Base-by-base conservation (phyloP, 345 rosid species). In the Abelmoschus esculentus region DNA sequence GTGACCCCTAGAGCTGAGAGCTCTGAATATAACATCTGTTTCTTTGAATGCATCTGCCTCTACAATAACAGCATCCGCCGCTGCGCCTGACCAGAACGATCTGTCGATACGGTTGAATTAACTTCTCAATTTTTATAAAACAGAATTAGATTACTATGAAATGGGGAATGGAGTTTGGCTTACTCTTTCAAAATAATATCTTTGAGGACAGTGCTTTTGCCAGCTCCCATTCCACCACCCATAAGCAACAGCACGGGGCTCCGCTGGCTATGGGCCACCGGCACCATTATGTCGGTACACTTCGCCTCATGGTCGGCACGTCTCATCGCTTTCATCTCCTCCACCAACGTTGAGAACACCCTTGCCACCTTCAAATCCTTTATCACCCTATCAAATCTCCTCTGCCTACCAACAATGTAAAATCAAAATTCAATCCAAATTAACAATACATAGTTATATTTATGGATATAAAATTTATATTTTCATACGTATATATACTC, bases 181-280 rank as follows among this genome's bases (percentile, higher is more conserved):
- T 84, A 93, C 98, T 88, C 96, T 77, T 85, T 83, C 70, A 83
- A 81, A 52, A 95, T 87, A 55, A 55, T 26, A 63, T 88, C 88
- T 80, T 90, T 88, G 73, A 95, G 98, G 76, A 90, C 93, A 34
- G 98, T 95, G 81, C 98, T 95, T 66, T 91, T 95, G 63, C 99
- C 99, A 8, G 93, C 97, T 0, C 99, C 99, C 96, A 91, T 91
- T 8, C 99, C 99, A 2, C 99, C 99, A 6, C 99, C 99, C 99
- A 95, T 90, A 61, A 95, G 79, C 61, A 95, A 86, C 69, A 95
- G 87, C 36, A 95, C 96, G 4, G 99, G 99, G 66, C 99, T 91
- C 1, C 99, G 78, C 74, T 86, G 76, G 38, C 74, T 77, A 54
- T 85, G 90, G 22, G 90, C 91, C 61, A 83, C 86, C n/a, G 99